These are phyloP conservation scores for Phytophthora ohioensis DNA, from an alignment of 352 stramenopile species.

Conservation along the genomic window DNA sequence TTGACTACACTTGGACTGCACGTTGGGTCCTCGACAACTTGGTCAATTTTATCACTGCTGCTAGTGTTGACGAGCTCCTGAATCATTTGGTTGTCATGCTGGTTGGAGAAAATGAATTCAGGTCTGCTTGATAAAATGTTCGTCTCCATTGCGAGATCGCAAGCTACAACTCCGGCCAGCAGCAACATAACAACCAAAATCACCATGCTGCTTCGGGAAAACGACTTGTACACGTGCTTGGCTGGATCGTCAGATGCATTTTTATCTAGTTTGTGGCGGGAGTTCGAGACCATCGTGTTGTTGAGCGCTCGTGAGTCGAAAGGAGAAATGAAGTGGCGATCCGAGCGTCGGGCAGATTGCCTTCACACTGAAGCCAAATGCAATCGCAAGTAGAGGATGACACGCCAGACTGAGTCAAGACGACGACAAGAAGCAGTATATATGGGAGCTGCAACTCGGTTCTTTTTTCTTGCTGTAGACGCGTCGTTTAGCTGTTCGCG, in stretches of 20 bases:
- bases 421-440: not conserved
- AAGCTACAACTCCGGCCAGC: not conserved
- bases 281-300: not conserved
- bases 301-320: not conserved
- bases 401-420: not conserved
- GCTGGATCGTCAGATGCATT: not conserved
- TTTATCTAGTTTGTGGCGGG: not conserved
- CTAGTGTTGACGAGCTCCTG: not conserved
- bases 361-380: not conserved
- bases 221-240: not conserved
- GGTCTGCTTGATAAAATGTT: conserved; percentile 7
- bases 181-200: conserved; percentile 1
- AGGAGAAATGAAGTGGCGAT: not conserved
- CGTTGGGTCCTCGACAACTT: not conserved
- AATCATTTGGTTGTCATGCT: not conserved
- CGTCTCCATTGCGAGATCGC: conserved; percentile 7
- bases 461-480: conserved; percentile 18
- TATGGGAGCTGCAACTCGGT: not conserved
- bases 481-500: conserved; percentile 12
- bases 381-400: not conserved
- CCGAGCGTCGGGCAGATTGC: not conserved
- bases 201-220: not conserved
- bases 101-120: not conserved
- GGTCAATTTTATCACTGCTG: too few species aligned
- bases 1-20: conserved; percentile 22